Evolutionary conservation across 1,284 basidiomycete genomes (phyloP).

Genomic region (Naganishia cerealis): DNA sequence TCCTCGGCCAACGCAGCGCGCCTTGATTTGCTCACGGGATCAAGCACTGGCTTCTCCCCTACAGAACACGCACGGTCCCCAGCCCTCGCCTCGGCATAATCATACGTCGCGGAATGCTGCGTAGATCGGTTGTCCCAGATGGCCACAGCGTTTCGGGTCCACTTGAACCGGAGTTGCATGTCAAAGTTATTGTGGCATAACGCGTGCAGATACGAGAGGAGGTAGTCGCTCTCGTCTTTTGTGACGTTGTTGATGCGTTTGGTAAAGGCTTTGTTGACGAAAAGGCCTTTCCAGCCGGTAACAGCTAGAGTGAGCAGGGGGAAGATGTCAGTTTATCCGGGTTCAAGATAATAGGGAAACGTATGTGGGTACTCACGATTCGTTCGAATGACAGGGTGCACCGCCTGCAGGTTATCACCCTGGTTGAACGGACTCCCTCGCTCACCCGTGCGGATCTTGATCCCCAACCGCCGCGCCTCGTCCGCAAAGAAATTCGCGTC

Average conservation of each 20-base stretch:
- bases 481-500: slow-evolving; percentile 61
- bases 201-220: slow-evolving; percentile 43
- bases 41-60: slow-evolving; percentile 66
- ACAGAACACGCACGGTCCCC: slow-evolving; percentile 65
- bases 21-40: slow-evolving; percentile 59
- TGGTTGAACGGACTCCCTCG: slow-evolving; percentile 64
- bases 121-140: slow-evolving; percentile 58
- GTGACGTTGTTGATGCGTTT: slow-evolving; percentile 64
- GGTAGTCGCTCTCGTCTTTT: slow-evolving; percentile 61
- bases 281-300: slow-evolving; percentile 67
- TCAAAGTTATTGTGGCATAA: slow-evolving; percentile 59
- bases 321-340: slow-evolving; percentile 42
- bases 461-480: slow-evolving; percentile 42
- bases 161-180: slow-evolving; percentile 62
- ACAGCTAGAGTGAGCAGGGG: slow-evolving; percentile 55
- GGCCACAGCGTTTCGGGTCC: slow-evolving; percentile 53
- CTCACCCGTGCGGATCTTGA: slow-evolving; percentile 39
- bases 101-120: slow-evolving; percentile 52
- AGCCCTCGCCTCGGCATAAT: slow-evolving; percentile 58
- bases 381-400: slow-evolving; percentile 58
- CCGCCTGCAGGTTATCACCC: slow-evolving; percentile 61
- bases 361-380: slow-evolving; percentile 50
- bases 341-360: slow-evolving; percentile 34
- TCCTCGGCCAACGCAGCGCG: slow-evolving; percentile 53
- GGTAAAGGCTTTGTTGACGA: slow-evolving; percentile 67